Percentiles rank a stretch among this genome's conserved stretches.
These are phyloP conservation scores for Arthrinium phaeospermum DNA, from an alignment of 2,329 filamentous ascomycete genomes.

Conservation along the genomic window DNA sequence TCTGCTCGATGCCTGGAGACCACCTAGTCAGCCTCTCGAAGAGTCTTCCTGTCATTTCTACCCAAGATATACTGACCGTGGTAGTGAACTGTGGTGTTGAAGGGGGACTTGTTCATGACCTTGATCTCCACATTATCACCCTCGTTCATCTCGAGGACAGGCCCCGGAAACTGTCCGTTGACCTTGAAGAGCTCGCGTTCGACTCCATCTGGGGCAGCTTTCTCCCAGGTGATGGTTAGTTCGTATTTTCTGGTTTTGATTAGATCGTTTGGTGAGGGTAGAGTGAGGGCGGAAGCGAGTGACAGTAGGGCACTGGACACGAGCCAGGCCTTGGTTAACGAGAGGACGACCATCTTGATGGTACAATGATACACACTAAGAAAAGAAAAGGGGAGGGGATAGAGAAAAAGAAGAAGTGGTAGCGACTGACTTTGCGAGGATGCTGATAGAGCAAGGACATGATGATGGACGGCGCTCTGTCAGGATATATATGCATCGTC, in stretches of 20 bases:
- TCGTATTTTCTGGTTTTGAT: constrained; percentile 18
- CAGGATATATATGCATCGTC: constrained; percentile 2
- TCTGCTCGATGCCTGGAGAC: constrained; percentile 47
- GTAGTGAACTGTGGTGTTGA: constrained; percentile 55
- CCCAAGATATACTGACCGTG: constrained; percentile 44
- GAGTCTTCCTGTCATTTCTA: not conserved
- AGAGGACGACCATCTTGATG: constrained; percentile 11
- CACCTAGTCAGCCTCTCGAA: not conserved
- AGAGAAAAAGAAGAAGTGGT: not conserved
- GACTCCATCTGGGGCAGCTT: constrained; percentile 22
- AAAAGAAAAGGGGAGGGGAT: not conserved
- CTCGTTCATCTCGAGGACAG: constrained; percentile 58
- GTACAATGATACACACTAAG: not conserved
- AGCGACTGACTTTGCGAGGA: not conserved
- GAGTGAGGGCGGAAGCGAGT: constrained; percentile 6
- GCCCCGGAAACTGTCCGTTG: constrained; percentile 68
- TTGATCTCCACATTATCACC: constrained; percentile 54
- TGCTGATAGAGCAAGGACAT: not conserved
- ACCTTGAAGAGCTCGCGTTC: constrained; percentile 23
- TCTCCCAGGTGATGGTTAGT: constrained; percentile 22
- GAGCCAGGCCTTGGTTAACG: constrained; percentile 2
- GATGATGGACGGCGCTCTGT: not conserved
- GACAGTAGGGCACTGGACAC: constrained; percentile 1
- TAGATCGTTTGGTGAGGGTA: not conserved
- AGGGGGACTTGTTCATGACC: constrained; percentile 53